Evolutionary conservation across 2,329 filamentous ascomycete genomes (phyloP).

Genomic region (Lomentospora prolificans): DNA sequence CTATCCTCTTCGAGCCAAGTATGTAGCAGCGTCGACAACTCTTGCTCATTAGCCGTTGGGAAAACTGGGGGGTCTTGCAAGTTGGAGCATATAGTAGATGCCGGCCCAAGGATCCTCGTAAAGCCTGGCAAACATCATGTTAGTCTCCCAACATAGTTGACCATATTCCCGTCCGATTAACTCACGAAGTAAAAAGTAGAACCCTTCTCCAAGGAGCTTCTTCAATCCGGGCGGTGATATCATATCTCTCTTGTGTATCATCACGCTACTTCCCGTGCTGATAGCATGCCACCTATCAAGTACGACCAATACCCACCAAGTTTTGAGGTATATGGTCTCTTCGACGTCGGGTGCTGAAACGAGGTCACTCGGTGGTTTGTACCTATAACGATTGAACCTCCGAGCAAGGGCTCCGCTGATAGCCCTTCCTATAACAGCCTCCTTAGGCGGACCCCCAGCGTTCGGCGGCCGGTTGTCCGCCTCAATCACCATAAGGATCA

Average conservation of each 20-base stretch:
- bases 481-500: slow-evolving; percentile 57
- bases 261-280: slow-evolving; percentile 51
- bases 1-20: slow-evolving; percentile 47
- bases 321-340: slow-evolving; percentile 50
- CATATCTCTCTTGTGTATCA: slow-evolving; percentile 53
- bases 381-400: slow-evolving; percentile 40
- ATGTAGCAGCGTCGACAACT: slow-evolving; percentile 2
- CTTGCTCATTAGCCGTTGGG: not conserved
- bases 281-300: slow-evolving; percentile 66
- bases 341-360: slow-evolving; percentile 45
- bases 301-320: slow-evolving; percentile 64
- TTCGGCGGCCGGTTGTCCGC: slow-evolving; percentile 45
- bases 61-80: slow-evolving; percentile 6
- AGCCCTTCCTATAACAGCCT: slow-evolving; percentile 52
- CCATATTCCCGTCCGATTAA: no score
- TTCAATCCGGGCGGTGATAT: slow-evolving; percentile 51
- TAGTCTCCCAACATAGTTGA: no score
- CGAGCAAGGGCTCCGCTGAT: slow-evolving; percentile 57
- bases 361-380: not conserved
- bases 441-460: slow-evolving; percentile 37
- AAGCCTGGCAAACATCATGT: slow-evolving; percentile 23
- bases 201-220: slow-evolving; percentile 49
- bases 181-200: slow-evolving; percentile 57
- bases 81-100: slow-evolving; percentile 26
- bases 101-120: slow-evolving; percentile 42